These are phyloP conservation scores for Xanthoparmelia taractica DNA, from an alignment of 495 filamentous ascomycete genomes.

Conservation along the genomic window DNA sequence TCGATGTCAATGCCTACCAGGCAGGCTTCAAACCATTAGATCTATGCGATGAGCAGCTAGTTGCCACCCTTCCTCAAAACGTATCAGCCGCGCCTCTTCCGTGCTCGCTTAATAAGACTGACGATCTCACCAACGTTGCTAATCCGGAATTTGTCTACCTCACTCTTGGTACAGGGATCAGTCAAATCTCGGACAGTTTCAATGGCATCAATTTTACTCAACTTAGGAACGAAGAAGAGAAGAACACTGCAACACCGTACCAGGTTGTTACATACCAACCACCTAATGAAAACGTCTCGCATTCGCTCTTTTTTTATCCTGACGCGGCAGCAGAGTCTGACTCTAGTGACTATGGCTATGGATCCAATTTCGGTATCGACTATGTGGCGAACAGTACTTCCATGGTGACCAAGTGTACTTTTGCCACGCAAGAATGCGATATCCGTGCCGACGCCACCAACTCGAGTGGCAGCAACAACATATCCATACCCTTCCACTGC, in stretches of 20 bases:
- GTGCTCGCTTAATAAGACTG: slow-evolving; percentile 11
- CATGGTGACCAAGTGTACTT: slow-evolving; percentile 14
- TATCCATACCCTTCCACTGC: slow-evolving; percentile 16
- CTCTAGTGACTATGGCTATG: neutral
- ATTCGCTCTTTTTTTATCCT: slow-evolving; percentile 9
- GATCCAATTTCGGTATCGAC: slow-evolving; percentile 11
- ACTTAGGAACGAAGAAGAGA: neutral
- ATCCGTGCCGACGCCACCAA: neutral
- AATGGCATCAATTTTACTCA: slow-evolving; percentile 10
- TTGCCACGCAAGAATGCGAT: slow-evolving; percentile 11
- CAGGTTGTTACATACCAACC: slow-evolving; percentile 12
- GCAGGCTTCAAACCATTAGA: neutral
- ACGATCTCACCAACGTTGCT: slow-evolving; percentile 6
- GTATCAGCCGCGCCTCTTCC: slow-evolving; percentile 8
- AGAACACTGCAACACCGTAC: slow-evolving; percentile 2
- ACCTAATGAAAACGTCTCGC: neutral
- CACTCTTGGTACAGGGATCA: slow-evolving; percentile 17
- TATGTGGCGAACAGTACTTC: slow-evolving; percentile 11
- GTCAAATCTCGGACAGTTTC: slow-evolving; percentile 7
- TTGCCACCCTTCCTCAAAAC: slow-evolving; percentile 11
- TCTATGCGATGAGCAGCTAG: neutral
- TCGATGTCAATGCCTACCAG: neutral
- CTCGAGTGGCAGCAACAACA: slow-evolving; percentile 3
- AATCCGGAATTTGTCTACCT: slow-evolving; percentile 8
- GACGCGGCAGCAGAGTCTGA: slow-evolving; percentile 8